A percentile compares a stretch with the other conserved stretches of the same genome.
phyloP scores from a whole-genome alignment of 2,329 filamentous ascomycete genomes.

The Paraphoma sp. region DNA sequence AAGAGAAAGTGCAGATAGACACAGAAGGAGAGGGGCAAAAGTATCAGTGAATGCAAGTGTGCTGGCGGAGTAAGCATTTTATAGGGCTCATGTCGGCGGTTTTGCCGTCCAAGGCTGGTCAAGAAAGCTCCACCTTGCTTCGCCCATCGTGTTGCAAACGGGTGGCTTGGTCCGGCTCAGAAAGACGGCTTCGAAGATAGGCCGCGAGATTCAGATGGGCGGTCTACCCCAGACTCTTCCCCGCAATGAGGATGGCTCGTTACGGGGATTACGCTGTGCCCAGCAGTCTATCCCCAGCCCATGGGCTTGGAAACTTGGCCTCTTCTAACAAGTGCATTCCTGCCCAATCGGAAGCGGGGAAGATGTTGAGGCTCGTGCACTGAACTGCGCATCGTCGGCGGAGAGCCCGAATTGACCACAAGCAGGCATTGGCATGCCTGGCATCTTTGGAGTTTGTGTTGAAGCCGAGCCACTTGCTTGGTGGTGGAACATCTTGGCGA shows the following conservation, averaged over 20 bases:
- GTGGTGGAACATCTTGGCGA: neutral
- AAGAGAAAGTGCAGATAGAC: neutral
- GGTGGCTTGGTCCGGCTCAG: neutral
- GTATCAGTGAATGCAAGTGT: neutral
- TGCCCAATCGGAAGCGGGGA: neutral
- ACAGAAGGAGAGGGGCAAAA: neutral
- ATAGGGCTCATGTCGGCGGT: neutral
- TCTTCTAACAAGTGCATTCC: neutral
- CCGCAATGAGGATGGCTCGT: neutral
- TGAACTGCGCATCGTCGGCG: neutral
- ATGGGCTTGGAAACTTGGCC: neutral
- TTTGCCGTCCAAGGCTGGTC: neutral
- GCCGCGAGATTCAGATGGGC: neutral
- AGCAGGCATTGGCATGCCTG: neutral
- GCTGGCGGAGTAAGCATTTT: neutral
- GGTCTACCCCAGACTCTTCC: neutral
- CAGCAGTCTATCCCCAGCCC: neutral
- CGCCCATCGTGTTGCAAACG: neutral
- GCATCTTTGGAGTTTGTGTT: neutral
- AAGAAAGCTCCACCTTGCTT: neutral
- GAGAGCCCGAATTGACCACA: neutral
- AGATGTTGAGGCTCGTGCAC: neutral
- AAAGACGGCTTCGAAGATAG: neutral
- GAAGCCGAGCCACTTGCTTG: neutral
- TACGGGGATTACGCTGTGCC: neutral